These are phyloP conservation scores for Botryotinia calthae DNA, from an alignment of 2,329 filamentous ascomycete genomes.

Conservation along the genomic window DNA sequence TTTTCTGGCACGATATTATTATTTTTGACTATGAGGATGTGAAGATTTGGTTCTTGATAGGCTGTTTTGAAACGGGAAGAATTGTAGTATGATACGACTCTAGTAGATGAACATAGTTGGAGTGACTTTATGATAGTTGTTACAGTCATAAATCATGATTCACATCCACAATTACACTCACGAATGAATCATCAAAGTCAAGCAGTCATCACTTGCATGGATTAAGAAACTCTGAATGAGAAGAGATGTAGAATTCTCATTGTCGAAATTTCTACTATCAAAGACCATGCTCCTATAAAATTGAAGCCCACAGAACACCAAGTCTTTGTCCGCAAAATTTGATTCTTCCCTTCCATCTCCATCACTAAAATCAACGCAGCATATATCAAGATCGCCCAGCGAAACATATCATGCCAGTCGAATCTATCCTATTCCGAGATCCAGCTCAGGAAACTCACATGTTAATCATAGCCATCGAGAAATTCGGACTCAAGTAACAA, in stretches of 20 bases:
- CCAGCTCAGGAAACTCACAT: background rate
- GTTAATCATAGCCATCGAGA: background rate
- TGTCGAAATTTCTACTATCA: background rate
- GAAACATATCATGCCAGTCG: background rate
- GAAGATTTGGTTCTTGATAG: background rate
- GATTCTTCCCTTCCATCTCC: too few relatives aligned
- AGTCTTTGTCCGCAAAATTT: background rate
- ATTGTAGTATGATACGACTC: background rate
- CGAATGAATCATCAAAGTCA: background rate
- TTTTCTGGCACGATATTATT: background rate
- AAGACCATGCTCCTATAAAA: background rate
- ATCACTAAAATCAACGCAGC: background rate
- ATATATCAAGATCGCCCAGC: background rate
- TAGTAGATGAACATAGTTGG: background rate
- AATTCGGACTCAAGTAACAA: background rate
- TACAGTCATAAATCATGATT: background rate
- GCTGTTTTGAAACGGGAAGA: background rate
- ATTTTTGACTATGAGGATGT: background rate
- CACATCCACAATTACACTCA: background rate
- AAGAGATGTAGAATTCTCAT: background rate
- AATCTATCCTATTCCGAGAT: background rate
- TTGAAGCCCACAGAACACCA: background rate
- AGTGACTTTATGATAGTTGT: background rate
- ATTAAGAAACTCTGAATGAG: background rate
- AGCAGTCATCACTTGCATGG: background rate